phyloP scores from a whole-genome alignment of 2,329 filamentous ascomycete species.

The Penicillium decumbens region DNA sequence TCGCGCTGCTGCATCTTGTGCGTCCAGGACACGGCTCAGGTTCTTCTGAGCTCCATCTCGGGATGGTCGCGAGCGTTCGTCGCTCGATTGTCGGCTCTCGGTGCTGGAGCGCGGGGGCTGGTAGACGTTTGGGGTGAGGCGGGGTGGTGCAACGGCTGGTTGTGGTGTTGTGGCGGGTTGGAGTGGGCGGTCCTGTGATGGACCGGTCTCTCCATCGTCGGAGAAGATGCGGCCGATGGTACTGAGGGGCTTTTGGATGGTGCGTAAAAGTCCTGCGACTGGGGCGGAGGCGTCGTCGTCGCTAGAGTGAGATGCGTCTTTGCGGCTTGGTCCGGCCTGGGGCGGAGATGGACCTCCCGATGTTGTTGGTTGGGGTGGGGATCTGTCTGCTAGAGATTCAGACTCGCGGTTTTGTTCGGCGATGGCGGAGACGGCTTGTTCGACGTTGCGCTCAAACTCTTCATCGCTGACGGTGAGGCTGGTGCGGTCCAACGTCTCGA shows the following conservation, averaged over 20 bases:
- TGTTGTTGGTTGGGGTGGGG: constrained; percentile 53
- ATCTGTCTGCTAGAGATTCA: constrained; percentile 41
- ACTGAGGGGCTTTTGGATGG: constrained; percentile 83
- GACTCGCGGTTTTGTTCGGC: constrained; percentile 75
- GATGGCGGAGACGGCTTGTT: constrained; percentile 90
- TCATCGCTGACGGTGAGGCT: constrained; percentile 89
- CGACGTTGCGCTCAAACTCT: constrained; percentile 94
- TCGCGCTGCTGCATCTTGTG: constrained; percentile 81
- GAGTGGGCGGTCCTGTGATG: constrained; percentile 30
- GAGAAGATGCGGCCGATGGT: constrained; percentile 95
- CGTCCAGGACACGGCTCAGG: constrained; percentile 52
- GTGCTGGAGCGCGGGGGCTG: constrained; percentile 43
- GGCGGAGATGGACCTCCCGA: constrained; percentile 57
- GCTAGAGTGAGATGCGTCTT: constrained; percentile 38
- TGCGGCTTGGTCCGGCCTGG: constrained; percentile 48
- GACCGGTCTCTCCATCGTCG: constrained; percentile 51
- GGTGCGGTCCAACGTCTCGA: constrained; percentile 92
- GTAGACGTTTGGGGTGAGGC: constrained; percentile 48
- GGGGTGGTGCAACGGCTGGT: constrained; percentile 43
- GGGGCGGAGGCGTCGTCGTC: constrained; percentile 68
- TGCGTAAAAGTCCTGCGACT: constrained; percentile 77
- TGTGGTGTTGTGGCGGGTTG: constrained; percentile 43
- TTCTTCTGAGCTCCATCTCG: constrained; percentile 24
- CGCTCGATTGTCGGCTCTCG: constrained; percentile 27
- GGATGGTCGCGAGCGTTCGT: constrained; percentile 18